Conservation (phyloP, 331 rosid genomes). For the Arachis monticola region DNA sequence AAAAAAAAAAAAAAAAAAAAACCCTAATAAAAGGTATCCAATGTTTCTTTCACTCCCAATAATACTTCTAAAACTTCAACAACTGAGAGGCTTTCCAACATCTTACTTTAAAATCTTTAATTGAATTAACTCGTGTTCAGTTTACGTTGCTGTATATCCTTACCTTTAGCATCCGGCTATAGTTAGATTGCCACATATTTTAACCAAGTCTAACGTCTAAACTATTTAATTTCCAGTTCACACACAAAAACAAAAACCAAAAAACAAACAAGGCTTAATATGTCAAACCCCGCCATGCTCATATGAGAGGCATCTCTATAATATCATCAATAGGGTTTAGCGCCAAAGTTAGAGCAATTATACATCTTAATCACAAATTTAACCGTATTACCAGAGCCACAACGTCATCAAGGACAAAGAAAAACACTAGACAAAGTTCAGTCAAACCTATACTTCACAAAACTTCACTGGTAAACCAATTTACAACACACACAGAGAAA, state of each 20-base stretch:
- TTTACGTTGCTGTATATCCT: background rate
- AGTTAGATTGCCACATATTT: background rate
- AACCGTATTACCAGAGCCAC: background rate
- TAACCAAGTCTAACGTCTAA: background rate
- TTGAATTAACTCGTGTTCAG: conserved; percentile 1
- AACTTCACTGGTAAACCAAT: conserved; percentile 8
- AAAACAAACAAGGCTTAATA: background rate
- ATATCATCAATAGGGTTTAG: background rate
- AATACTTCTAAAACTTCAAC: conserved; percentile 6
- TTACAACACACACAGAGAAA: background rate
- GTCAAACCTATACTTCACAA: conserved; percentile 30
- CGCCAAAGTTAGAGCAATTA: background rate
- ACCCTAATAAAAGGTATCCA: conserved; percentile 10
- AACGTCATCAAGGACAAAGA: background rate
- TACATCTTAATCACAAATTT: background rate
- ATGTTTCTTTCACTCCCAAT: background rate
- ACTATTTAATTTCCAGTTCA: background rate
- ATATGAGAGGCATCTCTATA: background rate
- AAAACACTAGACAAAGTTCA: background rate
- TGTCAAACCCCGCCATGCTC: background rate
- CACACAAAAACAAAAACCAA: background rate
- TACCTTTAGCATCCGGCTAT: background rate
- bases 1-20: background rate
- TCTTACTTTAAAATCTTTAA: background rate
- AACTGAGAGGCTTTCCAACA: background rate